Evolutionary conservation across 148 eudicot genomes (phyloP), one percentile per base, ranked within the genome.

Genomic region (Drosera capensis): DNA sequence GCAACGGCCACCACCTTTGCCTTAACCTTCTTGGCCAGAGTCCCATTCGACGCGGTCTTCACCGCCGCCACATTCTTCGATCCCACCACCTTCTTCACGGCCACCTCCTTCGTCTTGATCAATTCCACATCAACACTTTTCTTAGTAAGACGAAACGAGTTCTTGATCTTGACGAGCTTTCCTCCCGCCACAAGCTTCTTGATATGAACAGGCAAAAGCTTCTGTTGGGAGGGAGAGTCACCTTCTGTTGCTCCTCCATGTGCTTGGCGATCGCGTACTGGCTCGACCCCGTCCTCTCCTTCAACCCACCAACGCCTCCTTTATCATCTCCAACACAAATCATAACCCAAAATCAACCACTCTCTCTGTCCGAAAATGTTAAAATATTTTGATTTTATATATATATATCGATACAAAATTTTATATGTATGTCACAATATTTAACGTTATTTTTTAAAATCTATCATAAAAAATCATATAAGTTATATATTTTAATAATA

Each of bases 291-390:
- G 83, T 72, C 56, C 76, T 55, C 58, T 86, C 95, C 60, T 86
- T 86, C 46, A 86, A 2, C 86, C n/a, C 5, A 52, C 30, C 29
- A 86, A 48, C 8, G 96, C 96, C 4, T 75, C 81, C 15, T 64
- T 63, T 20, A 86, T 67, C 96, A 86, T 86, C 96, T 86, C 49
- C n/a, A n/a, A n/a, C n/a, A n/a, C n/a, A n/a, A n/a, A n/a, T n/a
- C n/a, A n/a, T n/a, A n/a, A n/a, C n/a, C n/a, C n/a, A n/a, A n/a
- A n/a, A n/a, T n/a, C n/a, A n/a, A n/a, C n/a, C n/a, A n/a, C n/a
- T n/a, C n/a, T n/a, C n/a, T n/a, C n/a, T n/a, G n/a, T n/a, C n/a
- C n/a, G n/a, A n/a, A n/a, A n/a, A n/a, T n/a, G n/a, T n/a, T n/a
- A n/a, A n/a, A n/a, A n/a, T n/a, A n/a, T n/a, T n/a, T n/a, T n/a